phyloP scores from a whole-genome alignment of 129 eudicot species.

The Lactuca sativa region DNA sequence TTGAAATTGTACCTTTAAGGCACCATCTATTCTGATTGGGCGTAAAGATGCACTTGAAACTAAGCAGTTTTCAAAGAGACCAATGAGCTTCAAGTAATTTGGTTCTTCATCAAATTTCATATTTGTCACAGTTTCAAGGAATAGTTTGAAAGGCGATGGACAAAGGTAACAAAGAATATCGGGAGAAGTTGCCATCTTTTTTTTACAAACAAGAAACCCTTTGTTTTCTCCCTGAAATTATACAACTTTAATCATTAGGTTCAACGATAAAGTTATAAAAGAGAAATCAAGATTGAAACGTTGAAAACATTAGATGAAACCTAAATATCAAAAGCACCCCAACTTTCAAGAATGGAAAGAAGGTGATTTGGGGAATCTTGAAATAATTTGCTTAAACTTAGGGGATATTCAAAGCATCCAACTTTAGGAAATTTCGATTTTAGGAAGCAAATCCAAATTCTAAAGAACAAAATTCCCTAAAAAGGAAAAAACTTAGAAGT shows the following conservation, averaged over 20 bases:
- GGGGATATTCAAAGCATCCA: background rate
- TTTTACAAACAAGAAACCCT: constrained; percentile 84
- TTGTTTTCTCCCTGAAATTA: constrained; percentile 81
- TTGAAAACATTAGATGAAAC: background rate
- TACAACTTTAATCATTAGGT: constrained; percentile 9
- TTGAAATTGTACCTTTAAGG: constrained; percentile 55
- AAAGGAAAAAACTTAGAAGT: background rate
- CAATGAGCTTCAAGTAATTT: constrained; percentile 65
- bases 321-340: background rate
- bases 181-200: constrained; percentile 87
- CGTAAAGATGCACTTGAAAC: constrained; percentile 51
- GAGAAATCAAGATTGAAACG: background rate
- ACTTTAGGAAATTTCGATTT: background rate
- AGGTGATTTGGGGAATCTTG: background rate
- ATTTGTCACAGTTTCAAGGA: constrained; percentile 71
- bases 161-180: constrained; percentile 75
- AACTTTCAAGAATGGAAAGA: background rate
- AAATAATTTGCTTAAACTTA: background rate
- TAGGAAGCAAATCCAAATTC: background rate
- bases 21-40: constrained; percentile 82
- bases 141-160: constrained; percentile 64
- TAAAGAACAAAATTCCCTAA: background rate
- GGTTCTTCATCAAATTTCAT: constrained; percentile 93
- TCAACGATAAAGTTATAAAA: background rate
- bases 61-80: constrained; percentile 53